phyloP scores from a whole-genome alignment of 108 stramenopile species.

The Seminavis robusta region DNA sequence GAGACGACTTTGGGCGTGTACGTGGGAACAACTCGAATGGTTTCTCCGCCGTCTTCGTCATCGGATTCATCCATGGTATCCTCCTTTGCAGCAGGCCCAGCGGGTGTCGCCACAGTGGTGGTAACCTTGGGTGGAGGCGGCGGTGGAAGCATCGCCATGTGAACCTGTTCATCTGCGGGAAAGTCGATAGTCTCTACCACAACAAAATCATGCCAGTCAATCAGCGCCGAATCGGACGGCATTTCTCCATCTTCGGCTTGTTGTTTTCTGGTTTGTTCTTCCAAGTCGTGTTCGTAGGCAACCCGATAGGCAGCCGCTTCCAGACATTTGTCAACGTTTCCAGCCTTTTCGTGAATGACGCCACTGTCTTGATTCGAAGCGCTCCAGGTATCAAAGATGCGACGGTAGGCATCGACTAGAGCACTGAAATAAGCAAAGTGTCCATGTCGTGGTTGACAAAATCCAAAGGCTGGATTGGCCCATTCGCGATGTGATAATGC shows the following conservation, averaged over 20 bases:
- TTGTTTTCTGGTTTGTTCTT: slow-evolving; percentile 37
- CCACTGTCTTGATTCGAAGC: background rate
- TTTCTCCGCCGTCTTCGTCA: slow-evolving; percentile 76
- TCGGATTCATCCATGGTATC: slow-evolving; percentile 66
- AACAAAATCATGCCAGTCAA: slow-evolving; percentile 99
- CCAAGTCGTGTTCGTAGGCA: slow-evolving; percentile 81
- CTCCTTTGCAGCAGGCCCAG: slow-evolving; percentile 9
- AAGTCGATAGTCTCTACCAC: slow-evolving; percentile 99
- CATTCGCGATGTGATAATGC: slow-evolving; percentile 79
- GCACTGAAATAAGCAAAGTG: slow-evolving; percentile 96
- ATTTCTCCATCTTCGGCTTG: slow-evolving; percentile 58
- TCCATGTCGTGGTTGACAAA: slow-evolving; percentile 90
- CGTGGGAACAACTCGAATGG: slow-evolving; percentile 82
- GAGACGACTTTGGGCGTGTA: slow-evolving; percentile 92
- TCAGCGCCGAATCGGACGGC: slow-evolving; percentile 44
- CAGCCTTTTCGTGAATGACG: slow-evolving; percentile 3
- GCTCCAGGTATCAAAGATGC: slow-evolving; percentile 43
- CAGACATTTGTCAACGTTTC: slow-evolving; percentile 32
- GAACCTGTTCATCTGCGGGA: slow-evolving; percentile 72
- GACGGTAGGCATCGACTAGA: slow-evolving; percentile 92
- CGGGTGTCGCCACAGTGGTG: background rate
- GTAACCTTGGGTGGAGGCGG: slow-evolving; percentile 59
- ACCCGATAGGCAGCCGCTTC: slow-evolving; percentile 69
- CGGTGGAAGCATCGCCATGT: slow-evolving; percentile 53
- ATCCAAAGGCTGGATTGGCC: slow-evolving; percentile 87